Evolutionary conservation across 2,329 filamentous ascomycete species (phyloP), one percentile per base, ranked within the genome.

Genomic region (Aspergillus chevalieri): DNA sequence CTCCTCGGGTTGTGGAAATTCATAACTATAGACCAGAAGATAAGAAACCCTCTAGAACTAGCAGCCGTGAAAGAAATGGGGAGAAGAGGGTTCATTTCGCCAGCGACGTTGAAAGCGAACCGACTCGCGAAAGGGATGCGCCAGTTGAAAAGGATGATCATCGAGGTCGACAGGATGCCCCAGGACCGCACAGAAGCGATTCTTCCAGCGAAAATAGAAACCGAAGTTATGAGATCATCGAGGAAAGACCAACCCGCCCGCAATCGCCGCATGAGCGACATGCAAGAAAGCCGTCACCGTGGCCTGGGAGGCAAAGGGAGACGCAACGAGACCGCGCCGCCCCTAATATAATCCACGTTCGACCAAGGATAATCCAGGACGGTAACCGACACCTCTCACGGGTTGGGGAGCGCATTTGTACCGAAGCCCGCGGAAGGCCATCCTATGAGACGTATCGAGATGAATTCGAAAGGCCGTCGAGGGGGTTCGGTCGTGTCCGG

Each of bases 291-390:
- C 38, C 38, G 4, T 41, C 38, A 12, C 17, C 17, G 17, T 41
- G 38, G 38, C 17, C 42, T 26, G 49, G 39, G 43, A 52, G 30
- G 42, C 21, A 15, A 42, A 33, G 42, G 21, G 22, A 45, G 24
- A 10, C 26, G 34, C 38, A 33, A 38, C 52, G 36, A 33, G 12
- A 39, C 38, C 46, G 17, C 28, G 19, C 44, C 12, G 7, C 28
- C 15, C 24, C 28, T 17, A 28, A 26, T 28, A 49, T 44, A 30
- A 36, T 22, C 26, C 52, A 42, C 26, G 17, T 38, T 34, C 53
- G 49, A 26, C 58, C 61, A 46, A 50, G 46, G n/a, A 60, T 63
- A 15, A 60, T 63, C 39, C 58, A 62, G 43, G 60, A 59, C n/a
- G 61, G 60, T 6, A 52, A 53, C n/a, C 52, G 54, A 42, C 53